Evolutionary conservation across 257 asterid genomes (phyloP), one percentile per base, ranked within the genome.

Genomic region (Capsicum rhomboideum): DNA sequence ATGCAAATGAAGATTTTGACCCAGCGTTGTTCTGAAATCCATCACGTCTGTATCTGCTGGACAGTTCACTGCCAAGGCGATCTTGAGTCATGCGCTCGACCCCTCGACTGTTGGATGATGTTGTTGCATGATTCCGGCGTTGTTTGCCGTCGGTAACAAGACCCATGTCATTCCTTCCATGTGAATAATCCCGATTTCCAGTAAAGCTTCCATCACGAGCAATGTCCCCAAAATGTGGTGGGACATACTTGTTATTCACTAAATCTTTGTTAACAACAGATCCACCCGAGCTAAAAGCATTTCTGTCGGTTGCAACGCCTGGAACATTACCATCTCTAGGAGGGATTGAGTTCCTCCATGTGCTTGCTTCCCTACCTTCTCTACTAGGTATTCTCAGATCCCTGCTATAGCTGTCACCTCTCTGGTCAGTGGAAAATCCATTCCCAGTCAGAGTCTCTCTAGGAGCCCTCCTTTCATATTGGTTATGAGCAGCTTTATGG

Each of bases 371-470:
- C 85, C 87, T 80, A 72, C 93, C 93, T 83, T 93, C 97, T 87
- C 90, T 83, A 83, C 94, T 88, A 83, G 90, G 84, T 77, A 84
- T 88, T 87, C 96, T 84, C 66, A 78, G 34, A 82, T 91, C 92
- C 84, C 93, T 89, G 85, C 85, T 87, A 83, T 88, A 88, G 2
- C 88, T 84, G 83, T 91, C 98, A 82, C 80, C 53, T 86, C 89
- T 91, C 82, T 78, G 82, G 89, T 91, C 95, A 86, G 89, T 88
- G 87, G 96, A 88, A 88, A 83, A 42, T 46, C 75, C 87, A 84
- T 86, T 90, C 68, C 92, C 95, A 86, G 94, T 86, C 83, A 92
- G 94, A 90, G 87, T 90, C 88, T 90, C 94, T 59, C 90, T 88
- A 84, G 86, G 90, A 86, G 86, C 92, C 94, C 92, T 77, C 86